A percentile compares a stretch with the other conserved stretches of the same genome.
Conservation (phyloP, 768 basidiomycete genomes). For the Termitomyces sp. region DNA sequence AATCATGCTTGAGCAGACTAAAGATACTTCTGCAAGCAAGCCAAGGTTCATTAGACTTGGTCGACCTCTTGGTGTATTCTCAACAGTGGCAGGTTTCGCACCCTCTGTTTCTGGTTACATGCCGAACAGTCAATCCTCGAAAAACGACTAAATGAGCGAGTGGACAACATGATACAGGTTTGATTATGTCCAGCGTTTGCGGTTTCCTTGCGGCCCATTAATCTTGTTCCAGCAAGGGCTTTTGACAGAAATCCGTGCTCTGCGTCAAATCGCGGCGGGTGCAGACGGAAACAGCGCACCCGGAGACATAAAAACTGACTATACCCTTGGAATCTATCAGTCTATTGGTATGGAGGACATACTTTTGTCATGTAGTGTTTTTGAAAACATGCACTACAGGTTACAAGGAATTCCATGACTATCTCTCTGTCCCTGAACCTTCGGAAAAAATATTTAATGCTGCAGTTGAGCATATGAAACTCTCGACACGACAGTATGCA, state of each 20-base stretch:
- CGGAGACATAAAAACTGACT: conserved; percentile 39
- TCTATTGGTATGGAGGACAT: conserved; percentile 67
- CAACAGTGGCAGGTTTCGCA: conserved; percentile 60
- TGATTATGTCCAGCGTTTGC: conserved; percentile 11
- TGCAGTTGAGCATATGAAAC: conserved; percentile 79
- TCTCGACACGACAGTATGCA: conserved; percentile 87
- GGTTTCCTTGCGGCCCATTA: neutral
- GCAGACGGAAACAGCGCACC: neutral
- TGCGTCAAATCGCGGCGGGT: conserved; percentile 37
- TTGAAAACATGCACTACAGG: conserved; percentile 45
- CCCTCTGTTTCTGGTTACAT: conserved; percentile 90
- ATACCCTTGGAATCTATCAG: conserved; percentile 88
- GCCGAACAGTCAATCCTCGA: conserved; percentile 64
- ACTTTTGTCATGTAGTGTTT: neutral
- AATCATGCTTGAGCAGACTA: conserved; percentile 62
- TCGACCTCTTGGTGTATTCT: conserved; percentile 5
- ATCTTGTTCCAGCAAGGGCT: conserved; percentile 61
- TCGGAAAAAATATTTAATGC: conserved; percentile 43
- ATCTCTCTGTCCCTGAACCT: conserved; percentile 47
- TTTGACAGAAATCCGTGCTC: conserved; percentile 68
- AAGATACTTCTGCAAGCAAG: conserved; percentile 27
- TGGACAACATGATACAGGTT: conserved; percentile 90
- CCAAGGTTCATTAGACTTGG: conserved; percentile 48
- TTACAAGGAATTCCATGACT: conserved; percentile 84
- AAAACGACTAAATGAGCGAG: conserved; percentile 70